Evolutionary conservation across 2,329 filamentous ascomycete genomes (phyloP), one percentile per base, ranked within the genome.

Genomic region (Onygenales sp.): DNA sequence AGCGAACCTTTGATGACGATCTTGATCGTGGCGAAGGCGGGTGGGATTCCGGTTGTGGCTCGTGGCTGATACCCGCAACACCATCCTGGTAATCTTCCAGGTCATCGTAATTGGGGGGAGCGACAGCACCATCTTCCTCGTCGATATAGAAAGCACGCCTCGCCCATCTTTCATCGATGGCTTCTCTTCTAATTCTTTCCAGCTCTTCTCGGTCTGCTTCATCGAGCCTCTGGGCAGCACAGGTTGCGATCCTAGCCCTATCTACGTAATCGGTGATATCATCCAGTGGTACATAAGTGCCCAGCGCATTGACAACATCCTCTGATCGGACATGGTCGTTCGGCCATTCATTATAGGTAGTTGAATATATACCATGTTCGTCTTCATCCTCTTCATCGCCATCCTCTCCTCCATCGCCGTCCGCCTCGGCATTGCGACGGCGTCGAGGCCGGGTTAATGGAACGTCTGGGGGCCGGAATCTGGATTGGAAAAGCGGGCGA

Each of bases 131-230:
- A 67, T 94, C 88, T 71, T 94, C 89, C 67, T 90, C 86, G 54
- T 94, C 88, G 0, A 89, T 79, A 62, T 93, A 94, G 61, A 93
- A 94, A 40, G 85, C 82, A 45, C 88, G 78, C 54, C 86, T 79
- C 61, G 80, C 81, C 88, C 88, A 93, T 49, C 88, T 78, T 52
- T 91, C 82, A 60, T 85, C 77, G 37, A 88, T 73, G 57, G 68
- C 67, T 57, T 68, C 57, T 57, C 66, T 62, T 50, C 74, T 63
- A 42, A 68, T 61, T 31, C 70, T 63, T 52, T 73, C 66, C 13
- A 67, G 62, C 27, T 62, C 64, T 56, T 68, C 63, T 46, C 65
- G 64, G n/a, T 68, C 65, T 52, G 70, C 68, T 33, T 65, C 64
- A 50, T 67, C 68, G 56, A 72, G 66, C 57, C 72, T 66, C 66